These are phyloP conservation scores for Diaporthe citrichinensis DNA, from an alignment of 2,329 filamentous ascomycete genomes.

Conservation along the genomic window DNA sequence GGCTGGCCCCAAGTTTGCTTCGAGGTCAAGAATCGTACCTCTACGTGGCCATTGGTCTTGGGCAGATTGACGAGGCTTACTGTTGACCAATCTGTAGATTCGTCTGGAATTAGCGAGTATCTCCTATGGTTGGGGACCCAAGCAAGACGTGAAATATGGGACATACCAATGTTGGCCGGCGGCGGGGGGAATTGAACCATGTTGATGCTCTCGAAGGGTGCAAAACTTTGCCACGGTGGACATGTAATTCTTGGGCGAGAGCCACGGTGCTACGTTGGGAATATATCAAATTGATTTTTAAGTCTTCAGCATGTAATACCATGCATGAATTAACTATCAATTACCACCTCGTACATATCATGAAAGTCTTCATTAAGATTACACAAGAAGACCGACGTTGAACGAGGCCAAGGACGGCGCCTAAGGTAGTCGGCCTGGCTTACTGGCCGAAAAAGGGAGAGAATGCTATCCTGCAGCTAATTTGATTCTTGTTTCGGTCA, in stretches of 20 bases:
- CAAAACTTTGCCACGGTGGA: not conserved
- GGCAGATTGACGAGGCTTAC: not conserved
- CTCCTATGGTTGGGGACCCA: not conserved
- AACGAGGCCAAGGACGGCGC: too few species aligned
- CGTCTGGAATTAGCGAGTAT: too few species aligned
- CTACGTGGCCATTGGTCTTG: not conserved
- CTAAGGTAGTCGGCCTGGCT: not conserved
- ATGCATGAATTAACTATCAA: too few species aligned
- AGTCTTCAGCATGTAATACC: not conserved
- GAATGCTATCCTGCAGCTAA: not conserved
- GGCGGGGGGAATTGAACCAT: not conserved
- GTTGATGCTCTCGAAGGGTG: not conserved
- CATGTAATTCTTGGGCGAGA: not conserved
- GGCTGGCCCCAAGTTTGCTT: not conserved
- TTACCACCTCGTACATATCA: too few species aligned
- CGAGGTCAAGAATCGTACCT: not conserved
- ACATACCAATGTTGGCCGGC: conserved; percentile 4
- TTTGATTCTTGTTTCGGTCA: too few species aligned
- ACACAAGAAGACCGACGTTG: too few species aligned
- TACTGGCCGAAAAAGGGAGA: conserved; percentile 1
- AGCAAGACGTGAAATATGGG: not conserved
- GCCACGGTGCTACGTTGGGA: not conserved
- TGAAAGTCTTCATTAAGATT: too few species aligned
- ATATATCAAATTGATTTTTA: not conserved
- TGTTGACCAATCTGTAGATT: not conserved